Evolutionary conservation across 2,329 filamentous ascomycete species (phyloP).

Genomic region (Calonectria hongkongensis): DNA sequence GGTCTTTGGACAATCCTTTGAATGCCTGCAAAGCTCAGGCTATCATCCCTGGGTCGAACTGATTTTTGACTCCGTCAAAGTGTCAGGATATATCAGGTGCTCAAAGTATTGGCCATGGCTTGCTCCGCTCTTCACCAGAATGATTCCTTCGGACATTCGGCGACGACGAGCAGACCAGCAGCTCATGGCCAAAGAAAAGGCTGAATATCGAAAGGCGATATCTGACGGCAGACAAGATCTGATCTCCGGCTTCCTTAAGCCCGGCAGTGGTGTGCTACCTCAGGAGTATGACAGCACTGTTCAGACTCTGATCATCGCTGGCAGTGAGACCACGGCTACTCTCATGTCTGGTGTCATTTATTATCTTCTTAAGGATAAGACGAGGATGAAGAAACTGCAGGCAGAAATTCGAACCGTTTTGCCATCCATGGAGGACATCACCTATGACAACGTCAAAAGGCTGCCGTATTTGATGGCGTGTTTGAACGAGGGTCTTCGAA

Average conservation of each 20-base stretch:
- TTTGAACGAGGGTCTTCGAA: background rate
- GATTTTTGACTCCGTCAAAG: background rate
- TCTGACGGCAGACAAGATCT: background rate
- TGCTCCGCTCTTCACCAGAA: background rate
- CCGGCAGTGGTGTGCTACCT: background rate
- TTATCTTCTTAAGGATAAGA: background rate
- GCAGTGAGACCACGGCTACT: background rate
- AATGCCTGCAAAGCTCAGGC: background rate
- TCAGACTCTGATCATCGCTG: background rate
- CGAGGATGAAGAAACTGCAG: background rate
- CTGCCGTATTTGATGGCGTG: background rate
- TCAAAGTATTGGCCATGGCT: slow-evolving; percentile 16
- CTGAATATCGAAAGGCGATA: background rate
- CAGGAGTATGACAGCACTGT: background rate
- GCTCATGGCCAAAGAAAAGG: background rate
- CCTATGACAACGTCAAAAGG: background rate
- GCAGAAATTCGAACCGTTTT: background rate
- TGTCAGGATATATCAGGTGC: background rate
- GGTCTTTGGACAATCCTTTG: background rate
- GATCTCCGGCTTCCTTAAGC: background rate
- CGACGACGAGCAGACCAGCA: background rate
- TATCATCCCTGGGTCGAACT: background rate
- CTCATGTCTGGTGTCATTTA: background rate
- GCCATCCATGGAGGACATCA: background rate
- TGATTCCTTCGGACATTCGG: background rate